Evolutionary conservation across 1,284 basidiomycete genomes (phyloP), one percentile per base, ranked within the genome.

Genomic region (Veloboletus limbatus): DNA sequence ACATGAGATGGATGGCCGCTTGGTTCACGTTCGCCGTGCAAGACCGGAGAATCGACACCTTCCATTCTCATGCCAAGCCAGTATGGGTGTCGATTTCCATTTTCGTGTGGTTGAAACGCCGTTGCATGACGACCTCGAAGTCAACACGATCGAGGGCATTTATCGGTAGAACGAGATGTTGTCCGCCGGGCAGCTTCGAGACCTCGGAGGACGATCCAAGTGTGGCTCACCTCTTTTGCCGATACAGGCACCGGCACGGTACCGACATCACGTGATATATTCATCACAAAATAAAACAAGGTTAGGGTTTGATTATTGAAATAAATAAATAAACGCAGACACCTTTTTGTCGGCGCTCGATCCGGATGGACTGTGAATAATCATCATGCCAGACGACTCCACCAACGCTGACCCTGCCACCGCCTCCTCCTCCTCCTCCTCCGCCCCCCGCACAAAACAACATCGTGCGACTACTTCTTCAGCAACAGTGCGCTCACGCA

Each of bases 351-450:
- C 61, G 59, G 59, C 34, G 57, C 53, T 60, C 57, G 57, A 58
- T 63, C 60, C 57, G 60, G 40, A 53, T 38, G 51, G 55, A 40
- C 53, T n/a, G n/a, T n/a, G n/a, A 54, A 43, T 48, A 43, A 43
- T 53, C 59, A 59, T 53, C 61, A 79, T 79, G 77, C 63, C 77
- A 54, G 78, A 79, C 69, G 75, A 63, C 52, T 9, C 44, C 48
- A 51, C 33, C 60, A 47, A 36, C 50, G 27, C 26, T 43, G 52
- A 58, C 54, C 40, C 59, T n/a, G n/a, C n/a, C 6, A 40, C 43
- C 34, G 21, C 31, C 53, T 38, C 54, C 8, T 28, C 58, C 47
- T 54, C 72, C 31, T 56, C 70, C 54, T 66, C 74, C 32, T 45
- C 70, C 47, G 57, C 58, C 24, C 58, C 70, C 38, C 72, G 77